A percentile compares a stretch with the other conserved stretches of the same genome.
Evolutionary conservation across 2,329 filamentous ascomycete species (phyloP).

Genomic region (Ophiognomonia clavigignenti-juglandacearum): DNA sequence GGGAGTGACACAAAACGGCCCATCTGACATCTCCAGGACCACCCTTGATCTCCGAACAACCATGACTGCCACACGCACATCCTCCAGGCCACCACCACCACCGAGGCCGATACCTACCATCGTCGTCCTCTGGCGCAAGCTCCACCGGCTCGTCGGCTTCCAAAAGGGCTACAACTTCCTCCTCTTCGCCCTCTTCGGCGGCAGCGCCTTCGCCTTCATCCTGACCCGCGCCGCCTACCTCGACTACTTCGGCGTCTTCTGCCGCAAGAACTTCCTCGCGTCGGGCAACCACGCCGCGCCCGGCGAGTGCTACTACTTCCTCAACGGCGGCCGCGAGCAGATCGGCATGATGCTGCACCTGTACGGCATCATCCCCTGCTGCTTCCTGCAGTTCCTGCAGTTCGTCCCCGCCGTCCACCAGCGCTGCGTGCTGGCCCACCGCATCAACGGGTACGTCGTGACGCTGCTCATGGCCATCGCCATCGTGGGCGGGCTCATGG

Average conservation of each 20-base stretch:
- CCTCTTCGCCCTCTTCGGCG: conserved; percentile 45
- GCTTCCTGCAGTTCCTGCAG: conserved; percentile 40
- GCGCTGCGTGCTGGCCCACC: conserved; percentile 48
- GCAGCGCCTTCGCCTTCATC: conserved; percentile 41
- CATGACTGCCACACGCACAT: not conserved
- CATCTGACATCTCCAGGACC: not conserved
- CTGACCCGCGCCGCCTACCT: conserved; percentile 45
- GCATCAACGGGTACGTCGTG: conserved; percentile 55
- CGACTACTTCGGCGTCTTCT: conserved; percentile 36
- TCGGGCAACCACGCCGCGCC: conserved; percentile 14
- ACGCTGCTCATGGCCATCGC: conserved; percentile 41
- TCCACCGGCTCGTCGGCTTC: conserved; percentile 49
- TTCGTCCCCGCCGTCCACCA: conserved; percentile 44
- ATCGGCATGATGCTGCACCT: conserved; percentile 43
- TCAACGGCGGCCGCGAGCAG: conserved; percentile 20
- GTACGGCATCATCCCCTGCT: conserved; percentile 38
- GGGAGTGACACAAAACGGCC: conserved; percentile 6
- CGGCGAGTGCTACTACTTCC: conserved; percentile 15
- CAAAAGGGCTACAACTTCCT: conserved; percentile 51
- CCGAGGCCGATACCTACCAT: not conserved
- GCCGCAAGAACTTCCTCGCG: conserved; percentile 20
- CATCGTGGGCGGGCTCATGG: conserved; percentile 48
- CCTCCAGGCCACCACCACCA: not conserved
- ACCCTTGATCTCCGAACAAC: not conserved
- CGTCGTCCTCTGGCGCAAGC: conserved; percentile 23